These are phyloP conservation scores for Gentiana dahurica DNA, from an alignment of 257 asterid genomes.

Conservation along the genomic window DNA sequence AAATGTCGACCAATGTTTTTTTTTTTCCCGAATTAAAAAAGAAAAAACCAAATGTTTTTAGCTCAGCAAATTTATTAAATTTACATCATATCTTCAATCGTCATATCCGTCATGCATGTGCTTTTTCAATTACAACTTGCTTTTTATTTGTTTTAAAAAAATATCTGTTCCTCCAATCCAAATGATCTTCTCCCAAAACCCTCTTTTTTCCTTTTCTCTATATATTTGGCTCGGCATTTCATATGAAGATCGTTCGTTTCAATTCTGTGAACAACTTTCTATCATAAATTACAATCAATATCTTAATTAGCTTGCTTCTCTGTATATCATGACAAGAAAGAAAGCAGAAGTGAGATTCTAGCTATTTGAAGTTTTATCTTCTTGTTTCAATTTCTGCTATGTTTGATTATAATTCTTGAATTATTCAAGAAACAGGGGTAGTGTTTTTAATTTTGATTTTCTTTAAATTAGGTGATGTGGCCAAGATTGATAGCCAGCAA, in stretches of 20 bases:
- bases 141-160: too few relatives aligned
- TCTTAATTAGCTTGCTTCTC: neutral
- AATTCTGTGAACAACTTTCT: neutral
- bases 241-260: neutral
- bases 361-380: too few relatives aligned
- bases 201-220: neutral
- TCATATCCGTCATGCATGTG: too few relatives aligned
- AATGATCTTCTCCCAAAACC: too few relatives aligned
- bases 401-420: neutral
- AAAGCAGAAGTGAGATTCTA: conserved; percentile 32
- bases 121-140: too few relatives aligned
- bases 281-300: neutral
- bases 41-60: too few relatives aligned
- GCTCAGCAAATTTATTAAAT: too few relatives aligned
- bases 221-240: neutral
- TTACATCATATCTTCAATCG: too few relatives aligned
- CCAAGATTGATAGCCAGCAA: conserved; percentile 56
- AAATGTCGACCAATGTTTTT: too few relatives aligned
- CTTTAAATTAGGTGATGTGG: conserved; percentile 36
- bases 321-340: conserved; percentile 20
- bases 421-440: neutral
- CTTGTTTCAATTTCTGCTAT: neutral
- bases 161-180: too few relatives aligned
- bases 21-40: too few relatives aligned
- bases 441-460: neutral